These are phyloP conservation scores for Trifolium pratense DNA, from an alignment of 306 rosid genomes.

Conservation along the genomic window DNA sequence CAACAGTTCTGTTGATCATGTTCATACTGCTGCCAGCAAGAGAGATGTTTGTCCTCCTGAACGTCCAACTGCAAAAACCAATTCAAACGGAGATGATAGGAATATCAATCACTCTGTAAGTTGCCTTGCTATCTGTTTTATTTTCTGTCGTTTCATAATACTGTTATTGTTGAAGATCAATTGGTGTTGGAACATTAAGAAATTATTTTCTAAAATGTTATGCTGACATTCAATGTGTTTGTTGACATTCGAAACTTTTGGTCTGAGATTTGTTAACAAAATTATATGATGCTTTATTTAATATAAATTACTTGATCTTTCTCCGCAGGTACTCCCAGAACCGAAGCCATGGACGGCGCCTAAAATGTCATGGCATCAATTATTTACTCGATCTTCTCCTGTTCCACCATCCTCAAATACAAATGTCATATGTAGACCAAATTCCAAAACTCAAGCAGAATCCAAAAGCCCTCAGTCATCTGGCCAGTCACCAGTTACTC, in stretches of 20 bases:
- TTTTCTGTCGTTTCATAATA: conserved; percentile 17
- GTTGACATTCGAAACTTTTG: conserved; percentile 10
- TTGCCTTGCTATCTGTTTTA: conserved; percentile 36
- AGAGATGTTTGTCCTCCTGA: conserved; percentile 71
- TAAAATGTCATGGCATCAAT: conserved; percentile 94
- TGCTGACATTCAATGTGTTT: background rate
- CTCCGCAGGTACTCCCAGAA: conserved; percentile 77
- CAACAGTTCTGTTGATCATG: conserved; percentile 68
- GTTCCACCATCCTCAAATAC: conserved; percentile 63
- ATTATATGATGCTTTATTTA: conserved; percentile 16
- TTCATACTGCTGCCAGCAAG: conserved; percentile 57
- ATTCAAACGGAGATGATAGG: conserved; percentile 69
- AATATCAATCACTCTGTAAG: conserved; percentile 75
- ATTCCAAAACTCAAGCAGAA: conserved; percentile 69
- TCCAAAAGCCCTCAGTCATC: conserved; percentile 59
- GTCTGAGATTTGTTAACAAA: conserved; percentile 16
- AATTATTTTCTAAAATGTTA: background rate
- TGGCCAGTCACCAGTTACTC: conserved; percentile 62
- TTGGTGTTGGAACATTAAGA: conserved; percentile 14
- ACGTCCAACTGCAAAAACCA: conserved; percentile 62
- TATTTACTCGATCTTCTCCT: conserved; percentile 81
- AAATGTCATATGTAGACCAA: conserved; percentile 89
- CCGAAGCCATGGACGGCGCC: conserved; percentile 69
- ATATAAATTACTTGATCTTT: conserved; percentile 40
- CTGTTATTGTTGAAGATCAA: conserved; percentile 19